phyloP scores from a whole-genome alignment of 345 rosid genomes.

The Rhodamnia rubescens region DNA sequence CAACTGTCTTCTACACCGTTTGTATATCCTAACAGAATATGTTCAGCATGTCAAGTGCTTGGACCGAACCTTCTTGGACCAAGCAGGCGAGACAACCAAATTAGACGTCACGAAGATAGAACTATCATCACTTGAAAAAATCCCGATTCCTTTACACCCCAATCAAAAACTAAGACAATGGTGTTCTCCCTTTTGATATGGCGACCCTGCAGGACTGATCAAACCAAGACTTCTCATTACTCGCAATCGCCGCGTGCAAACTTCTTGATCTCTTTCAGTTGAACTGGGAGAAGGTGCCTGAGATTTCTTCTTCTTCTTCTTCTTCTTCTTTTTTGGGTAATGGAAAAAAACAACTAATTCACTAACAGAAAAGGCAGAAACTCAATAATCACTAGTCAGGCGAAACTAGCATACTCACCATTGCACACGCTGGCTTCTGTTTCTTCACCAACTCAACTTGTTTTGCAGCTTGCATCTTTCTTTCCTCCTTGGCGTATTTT shows the following conservation, averaged over 20 bases:
- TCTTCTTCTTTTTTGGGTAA: too few species aligned
- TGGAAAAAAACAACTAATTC: neutral
- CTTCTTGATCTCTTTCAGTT: constrained; percentile 8
- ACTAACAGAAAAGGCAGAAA: neutral
- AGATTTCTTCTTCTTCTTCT: neutral
- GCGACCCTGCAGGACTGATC: constrained; percentile 51
- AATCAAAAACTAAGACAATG: neutral
- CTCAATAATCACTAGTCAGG: neutral
- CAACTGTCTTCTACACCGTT: neutral
- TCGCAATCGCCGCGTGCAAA: constrained; percentile 30
- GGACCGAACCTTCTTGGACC: too few species aligned
- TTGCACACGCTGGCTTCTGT: neutral
- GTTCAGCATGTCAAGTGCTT: too few species aligned
- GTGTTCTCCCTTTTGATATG: constrained; percentile 19
- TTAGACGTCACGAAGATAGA: neutral
- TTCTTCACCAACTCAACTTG: constrained; percentile 4
- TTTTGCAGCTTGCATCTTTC: neutral
- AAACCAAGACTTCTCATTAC: constrained; percentile 57
- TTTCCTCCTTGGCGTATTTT: neutral
- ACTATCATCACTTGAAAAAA: neutral
- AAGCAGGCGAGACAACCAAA: neutral
- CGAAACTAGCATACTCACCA: neutral
- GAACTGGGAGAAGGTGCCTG: neutral
- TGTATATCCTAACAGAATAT: too few species aligned
- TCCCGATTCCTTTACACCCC: neutral